Base-by-base conservation (phyloP, 768 basidiomycete species). In the Mycena rebaudengoi region DNA sequence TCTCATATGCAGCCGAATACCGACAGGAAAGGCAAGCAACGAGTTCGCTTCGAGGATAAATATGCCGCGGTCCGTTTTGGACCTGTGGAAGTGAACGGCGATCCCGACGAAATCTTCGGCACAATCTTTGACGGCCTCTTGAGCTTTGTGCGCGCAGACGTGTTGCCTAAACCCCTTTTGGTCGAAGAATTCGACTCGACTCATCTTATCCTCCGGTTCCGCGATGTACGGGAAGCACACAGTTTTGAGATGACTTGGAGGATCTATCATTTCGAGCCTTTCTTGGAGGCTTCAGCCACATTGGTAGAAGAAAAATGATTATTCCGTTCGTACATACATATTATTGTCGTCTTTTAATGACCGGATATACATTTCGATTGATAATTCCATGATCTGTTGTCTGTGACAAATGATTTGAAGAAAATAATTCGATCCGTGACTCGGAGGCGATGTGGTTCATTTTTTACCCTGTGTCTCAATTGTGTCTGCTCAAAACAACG, bases 231-330 rank as follows among this genome's bases (percentile, higher is more conserved):
- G 40, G 53, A 55, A 5, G 53, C 53, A 16, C 43, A 55, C 39
- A 44, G 26, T 13, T 55, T 55, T 43, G 53, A 29, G 16, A 55
- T 55, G 53, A 55, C 53, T 12, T 55, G 53, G 53, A 55, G 14
- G 53, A 18, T 55, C 10, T 8, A 44, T 30, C 52, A 40, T 2
- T 44, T 55, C n/a, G 53, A 55, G 41, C 53, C 53, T 18, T 51
- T 21, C n/a, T 5, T 33, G 10, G 48, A 33, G 23, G 23, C 29
- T 28, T 45, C 44, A 18, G 44, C 44, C 14, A 26, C 14, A 21
- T 28, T 45, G 44, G 44, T 26, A 26, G 44, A 25, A 16, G 16
- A 45, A 23, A n/a, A n/a, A n/a, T n/a, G n/a, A n/a, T n/a, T n/a
- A n/a, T n/a, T n/a, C n/a, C n/a, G n/a, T n/a, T n/a, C n/a, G n/a